A percentile compares a stretch with the other conserved stretches of the same genome.
Conservation (phyloP, 2,329 filamentous ascomycete species). For the Beauveria sp. region DNA sequence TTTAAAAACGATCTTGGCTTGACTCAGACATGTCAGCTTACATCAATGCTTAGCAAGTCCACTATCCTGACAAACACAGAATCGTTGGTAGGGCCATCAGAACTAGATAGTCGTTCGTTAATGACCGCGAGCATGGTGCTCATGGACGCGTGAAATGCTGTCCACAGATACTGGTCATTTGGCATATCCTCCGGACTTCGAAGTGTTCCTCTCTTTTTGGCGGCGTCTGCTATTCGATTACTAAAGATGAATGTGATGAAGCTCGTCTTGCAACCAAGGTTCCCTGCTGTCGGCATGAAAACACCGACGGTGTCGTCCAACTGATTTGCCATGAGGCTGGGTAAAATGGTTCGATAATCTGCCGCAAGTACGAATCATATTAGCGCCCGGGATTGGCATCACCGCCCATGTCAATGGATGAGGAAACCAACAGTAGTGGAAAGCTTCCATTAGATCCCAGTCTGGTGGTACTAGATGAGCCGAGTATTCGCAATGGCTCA, state of each 20-base stretch:
- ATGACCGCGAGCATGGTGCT: not conserved
- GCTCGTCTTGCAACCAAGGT: constrained; percentile 6
- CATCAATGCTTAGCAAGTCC: constrained; percentile 4
- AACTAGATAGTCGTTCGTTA: not conserved
- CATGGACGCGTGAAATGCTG: constrained; percentile 2
- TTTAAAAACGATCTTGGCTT: not conserved
- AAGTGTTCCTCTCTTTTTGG: not conserved
- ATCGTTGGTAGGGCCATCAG: not conserved
- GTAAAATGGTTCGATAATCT: constrained; percentile 4
- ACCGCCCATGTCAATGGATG: not conserved
- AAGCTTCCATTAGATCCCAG: constrained; percentile 5
- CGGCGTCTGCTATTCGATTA: constrained; percentile 8
- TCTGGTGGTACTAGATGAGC: not conserved
- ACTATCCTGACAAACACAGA: constrained; percentile 4
- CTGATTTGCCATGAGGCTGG: not conserved
- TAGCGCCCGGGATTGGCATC: not conserved
- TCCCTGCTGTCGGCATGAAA: not conserved
- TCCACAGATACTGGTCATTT: not conserved
- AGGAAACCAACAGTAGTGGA: not conserved
- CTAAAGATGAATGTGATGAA: constrained; percentile 6
- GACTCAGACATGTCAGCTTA: not conserved
- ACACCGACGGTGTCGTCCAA: not conserved
- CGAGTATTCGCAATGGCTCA: not conserved
- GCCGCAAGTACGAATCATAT: not conserved
- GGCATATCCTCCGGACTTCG: constrained; percentile 4